Percentiles rank a stretch among this genome's conserved stretches.
These are phyloP conservation scores for Pythium brassicae DNA, from an alignment of 352 stramenopile species.

Conservation along the genomic window DNA sequence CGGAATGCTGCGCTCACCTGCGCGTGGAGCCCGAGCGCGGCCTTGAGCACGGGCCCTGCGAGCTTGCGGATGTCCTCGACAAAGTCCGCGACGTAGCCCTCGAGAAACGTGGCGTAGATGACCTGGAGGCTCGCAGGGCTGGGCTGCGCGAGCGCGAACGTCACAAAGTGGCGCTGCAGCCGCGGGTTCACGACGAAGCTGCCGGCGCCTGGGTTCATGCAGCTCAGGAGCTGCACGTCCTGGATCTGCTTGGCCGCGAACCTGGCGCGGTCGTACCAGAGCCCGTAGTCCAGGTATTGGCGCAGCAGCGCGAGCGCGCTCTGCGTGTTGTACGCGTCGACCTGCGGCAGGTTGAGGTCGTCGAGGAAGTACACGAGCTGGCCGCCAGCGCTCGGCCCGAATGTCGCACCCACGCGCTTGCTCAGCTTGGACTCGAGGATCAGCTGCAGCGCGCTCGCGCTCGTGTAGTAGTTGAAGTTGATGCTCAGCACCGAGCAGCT, in stretches of 20 bases:
- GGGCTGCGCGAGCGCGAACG: constrained; percentile 90
- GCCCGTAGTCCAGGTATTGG: constrained; percentile 93
- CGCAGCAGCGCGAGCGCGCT: constrained; percentile 91
- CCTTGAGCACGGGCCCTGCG: constrained; percentile 76
- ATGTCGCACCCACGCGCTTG: constrained; percentile 87
- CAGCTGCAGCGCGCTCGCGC: constrained; percentile 53
- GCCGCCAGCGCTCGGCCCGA: constrained; percentile 71
- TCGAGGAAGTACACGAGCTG: constrained; percentile 95
- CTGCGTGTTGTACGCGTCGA: constrained; percentile 94
- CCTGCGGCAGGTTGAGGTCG: constrained; percentile 94
- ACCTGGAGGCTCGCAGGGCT: constrained; percentile 84
- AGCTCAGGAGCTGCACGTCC: constrained; percentile 93
- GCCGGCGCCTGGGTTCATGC: constrained; percentile 94
- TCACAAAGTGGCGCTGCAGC: constrained; percentile 94
- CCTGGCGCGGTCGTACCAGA: constrained; percentile 94
- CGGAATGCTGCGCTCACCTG: constrained; percentile 78
- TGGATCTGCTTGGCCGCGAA: constrained; percentile 91
- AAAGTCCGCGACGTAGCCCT: constrained; percentile 92
- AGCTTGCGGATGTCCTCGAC: constrained; percentile 90
- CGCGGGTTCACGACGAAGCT: constrained; percentile 92
- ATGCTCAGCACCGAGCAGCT: constrained; percentile 53
- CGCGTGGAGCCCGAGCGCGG: constrained; percentile 87
- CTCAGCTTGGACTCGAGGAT: constrained; percentile 86
- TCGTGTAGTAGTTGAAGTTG: constrained; percentile 88
- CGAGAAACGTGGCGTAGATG: constrained; percentile 95